Evolutionary conservation across 495 filamentous ascomycete genomes (phyloP), one percentile per base, ranked within the genome.

Genomic region (Penicillium lividum): DNA sequence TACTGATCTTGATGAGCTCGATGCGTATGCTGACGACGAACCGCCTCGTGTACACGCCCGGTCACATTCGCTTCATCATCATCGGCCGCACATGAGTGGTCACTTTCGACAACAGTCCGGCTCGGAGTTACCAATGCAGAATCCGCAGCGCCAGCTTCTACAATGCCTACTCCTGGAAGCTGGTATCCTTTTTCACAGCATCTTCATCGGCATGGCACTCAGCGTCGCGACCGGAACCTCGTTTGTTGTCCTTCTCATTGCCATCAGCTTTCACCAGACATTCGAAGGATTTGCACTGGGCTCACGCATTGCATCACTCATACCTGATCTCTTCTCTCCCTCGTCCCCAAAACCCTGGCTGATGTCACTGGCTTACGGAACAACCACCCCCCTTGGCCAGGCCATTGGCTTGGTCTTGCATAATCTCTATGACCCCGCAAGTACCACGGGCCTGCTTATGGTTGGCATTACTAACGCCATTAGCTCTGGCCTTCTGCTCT

Each of bases 401-500:
- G 91, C 91, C 3, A 88, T 97, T 50, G 93, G 93, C 0, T 76
- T 98, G 8, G 75, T 86, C 22, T 80, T 96, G 16, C 91, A 96
- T 69, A 86, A 84, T 30, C 73, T 96, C 28, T 98, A 97, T 68
- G 90, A 94, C 61, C 93, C 93, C 18, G 79, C 81, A 34, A 91
- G 87, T 63, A 82, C 92, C 60, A 87, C 88, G 0, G 93, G 93
- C 0, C 70, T 98, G 54, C 78, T 97, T 30, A 91, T 92, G 85
- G 93, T 97, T 3, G 93, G 93, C 15, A 82, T 92, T 64, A 97
- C 92, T 79, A 98, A 98, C 65, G 92, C 89, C 31, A 89, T 98
- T 57, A 91, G 87, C 28, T 88, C 86, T 64, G 93, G 93, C 0
- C 75, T 98, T 49, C 69, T 98, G 51, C 79, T 98, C 9, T 98